Evolutionary conservation across 2,329 filamentous ascomycete species (phyloP).

Genomic region (Aaosphaeria arxii): DNA sequence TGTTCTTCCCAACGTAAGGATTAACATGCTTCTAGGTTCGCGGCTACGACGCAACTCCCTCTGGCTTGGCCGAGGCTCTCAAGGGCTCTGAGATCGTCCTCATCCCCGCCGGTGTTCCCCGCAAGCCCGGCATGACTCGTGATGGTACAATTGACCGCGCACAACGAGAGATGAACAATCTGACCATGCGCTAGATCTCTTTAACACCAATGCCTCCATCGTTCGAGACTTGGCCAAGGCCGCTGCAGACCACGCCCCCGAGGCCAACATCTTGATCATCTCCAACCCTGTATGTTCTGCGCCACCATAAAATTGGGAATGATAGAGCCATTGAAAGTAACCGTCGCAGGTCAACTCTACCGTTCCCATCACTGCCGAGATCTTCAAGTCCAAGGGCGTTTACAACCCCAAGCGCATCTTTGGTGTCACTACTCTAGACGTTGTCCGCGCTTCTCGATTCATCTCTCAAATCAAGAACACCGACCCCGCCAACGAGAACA

Average conservation of each 20-base stretch:
- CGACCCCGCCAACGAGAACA: conserved; percentile 88
- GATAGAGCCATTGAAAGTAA: neutral
- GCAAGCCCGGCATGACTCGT: conserved; percentile 99
- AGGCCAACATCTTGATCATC: conserved; percentile 96
- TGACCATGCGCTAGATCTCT: conserved; percentile 65
- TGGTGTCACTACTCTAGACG: conserved; percentile 98
- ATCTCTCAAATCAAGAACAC: conserved; percentile 89
- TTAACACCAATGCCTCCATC: conserved; percentile 99
- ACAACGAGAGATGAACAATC: conserved; percentile 1
- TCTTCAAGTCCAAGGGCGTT: conserved; percentile 92
- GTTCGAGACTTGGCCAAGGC: conserved; percentile 98
- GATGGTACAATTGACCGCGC: conserved; percentile 57
- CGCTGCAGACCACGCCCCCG: conserved; percentile 79
- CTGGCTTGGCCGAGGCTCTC: conserved; percentile 74
- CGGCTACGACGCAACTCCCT: conserved; percentile 77
- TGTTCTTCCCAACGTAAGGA: conserved; percentile 7
- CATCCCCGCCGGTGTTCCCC: conserved; percentile 96
- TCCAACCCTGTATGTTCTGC: conserved; percentile 73
- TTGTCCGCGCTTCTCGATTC: conserved; percentile 96
- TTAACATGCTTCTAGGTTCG: conserved; percentile 58
- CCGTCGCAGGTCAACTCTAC: conserved; percentile 80
- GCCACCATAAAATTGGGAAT: conserved; percentile 6
- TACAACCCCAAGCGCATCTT: conserved; percentile 99
- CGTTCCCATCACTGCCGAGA: conserved; percentile 94
- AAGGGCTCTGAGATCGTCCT: conserved; percentile 90